Percentiles rank a stretch among this genome's conserved stretches.
These are phyloP conservation scores for Davidsoniella eucalypti DNA, from an alignment of 2,329 filamentous ascomycete genomes.

Conservation along the genomic window DNA sequence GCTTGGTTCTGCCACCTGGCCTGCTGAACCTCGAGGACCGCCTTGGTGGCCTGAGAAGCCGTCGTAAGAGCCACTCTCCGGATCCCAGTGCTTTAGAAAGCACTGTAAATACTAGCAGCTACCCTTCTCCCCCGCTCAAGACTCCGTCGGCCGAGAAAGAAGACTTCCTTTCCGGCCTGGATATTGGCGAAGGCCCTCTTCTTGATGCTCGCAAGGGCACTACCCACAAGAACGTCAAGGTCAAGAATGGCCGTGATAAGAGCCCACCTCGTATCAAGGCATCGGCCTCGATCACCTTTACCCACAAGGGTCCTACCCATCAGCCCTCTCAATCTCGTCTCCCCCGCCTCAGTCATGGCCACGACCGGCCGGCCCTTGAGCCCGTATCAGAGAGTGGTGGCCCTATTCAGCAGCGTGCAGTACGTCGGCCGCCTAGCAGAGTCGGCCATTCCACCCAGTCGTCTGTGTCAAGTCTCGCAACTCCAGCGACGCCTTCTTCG, in stretches of 20 bases:
- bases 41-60: slow-evolving; percentile 40
- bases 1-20: slow-evolving; percentile 69
- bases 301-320: slow-evolving; percentile 48
- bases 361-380: slow-evolving; percentile 64
- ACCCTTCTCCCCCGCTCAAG: slow-evolving; percentile 9
- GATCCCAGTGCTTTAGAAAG: slow-evolving; percentile 20
- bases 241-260: slow-evolving; percentile 53
- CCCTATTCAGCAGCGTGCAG: slow-evolving; percentile 38
- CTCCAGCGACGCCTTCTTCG: slow-evolving; percentile 38
- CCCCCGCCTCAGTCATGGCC: slow-evolving; percentile 47
- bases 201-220: slow-evolving; percentile 69
- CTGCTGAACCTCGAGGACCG: slow-evolving; percentile 71
- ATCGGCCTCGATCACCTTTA: slow-evolving; percentile 79
- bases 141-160: slow-evolving; percentile 37
- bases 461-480: slow-evolving; percentile 46
- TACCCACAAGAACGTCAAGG: slow-evolving; percentile 79
- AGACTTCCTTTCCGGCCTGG: slow-evolving; percentile 73
- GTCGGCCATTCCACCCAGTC: slow-evolving; percentile 53
- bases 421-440: slow-evolving; percentile 48
- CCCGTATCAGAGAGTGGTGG: slow-evolving; percentile 83
- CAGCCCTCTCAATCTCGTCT: slow-evolving; percentile 43
- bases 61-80: slow-evolving; percentile 45
- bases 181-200: slow-evolving; percentile 68
- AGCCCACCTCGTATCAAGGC: slow-evolving; percentile 59
- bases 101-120: not conserved